Conservation (phyloP, 139 green algal species). For the Tetradesmus obliquus region DNA sequence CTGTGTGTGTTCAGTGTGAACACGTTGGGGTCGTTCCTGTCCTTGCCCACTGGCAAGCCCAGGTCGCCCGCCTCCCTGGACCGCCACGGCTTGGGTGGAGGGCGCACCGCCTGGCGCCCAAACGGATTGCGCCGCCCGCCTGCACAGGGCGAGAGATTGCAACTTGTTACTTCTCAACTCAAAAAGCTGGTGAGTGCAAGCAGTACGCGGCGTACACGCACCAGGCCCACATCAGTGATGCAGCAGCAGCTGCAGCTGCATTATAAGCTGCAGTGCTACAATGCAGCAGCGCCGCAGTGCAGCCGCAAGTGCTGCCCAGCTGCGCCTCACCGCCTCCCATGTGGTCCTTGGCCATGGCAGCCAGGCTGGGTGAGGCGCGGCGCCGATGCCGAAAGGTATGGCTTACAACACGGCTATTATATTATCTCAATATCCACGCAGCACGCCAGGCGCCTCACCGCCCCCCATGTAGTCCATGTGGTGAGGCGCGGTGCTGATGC, state of each 20-base stretch:
- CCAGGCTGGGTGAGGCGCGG: conserved; percentile 44
- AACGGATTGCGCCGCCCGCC: conserved; percentile 65
- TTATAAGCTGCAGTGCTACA: no score
- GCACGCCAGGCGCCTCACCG: no score
- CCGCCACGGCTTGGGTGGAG: conserved; percentile 70
- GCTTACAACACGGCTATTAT: no score
- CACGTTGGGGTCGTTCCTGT: conserved; percentile 41
- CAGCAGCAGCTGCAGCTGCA: not conserved
- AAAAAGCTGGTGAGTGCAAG: not conserved
- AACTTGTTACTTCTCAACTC: not conserved
- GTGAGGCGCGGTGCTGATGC: not conserved
- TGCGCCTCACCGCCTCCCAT: no score
- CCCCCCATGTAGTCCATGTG: no score
- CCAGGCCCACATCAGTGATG: not conserved
- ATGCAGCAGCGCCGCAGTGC: no score
- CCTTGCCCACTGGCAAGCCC: conserved; percentile 57
- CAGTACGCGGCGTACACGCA: conserved; percentile 4
- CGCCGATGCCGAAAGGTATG: not conserved
- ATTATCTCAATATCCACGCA: no score
- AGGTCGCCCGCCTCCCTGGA: conserved; percentile 65
- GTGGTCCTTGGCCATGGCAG: conserved; percentile 52
- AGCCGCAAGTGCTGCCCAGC: no score
- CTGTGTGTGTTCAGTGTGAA: conserved; percentile 38
- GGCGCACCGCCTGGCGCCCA: conserved; percentile 74
- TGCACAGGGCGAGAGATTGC: not conserved